phyloP scores from a whole-genome alignment of 1,139 yeast species.

The Zygotorulaspora mrakii region DNA sequence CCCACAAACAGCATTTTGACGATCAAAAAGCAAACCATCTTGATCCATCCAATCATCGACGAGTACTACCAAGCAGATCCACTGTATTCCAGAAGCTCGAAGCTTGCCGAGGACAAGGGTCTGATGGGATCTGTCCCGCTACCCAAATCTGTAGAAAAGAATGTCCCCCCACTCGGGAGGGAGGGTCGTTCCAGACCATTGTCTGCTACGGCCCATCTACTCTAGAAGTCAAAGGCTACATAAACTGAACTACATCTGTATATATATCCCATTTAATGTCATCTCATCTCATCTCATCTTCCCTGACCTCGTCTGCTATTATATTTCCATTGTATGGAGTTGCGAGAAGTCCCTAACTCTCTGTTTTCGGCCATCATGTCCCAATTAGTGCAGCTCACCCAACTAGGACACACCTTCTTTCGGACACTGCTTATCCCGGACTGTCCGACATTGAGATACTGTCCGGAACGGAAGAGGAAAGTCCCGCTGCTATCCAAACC shows the following conservation, averaged over 20 bases:
- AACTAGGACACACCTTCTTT: not conserved
- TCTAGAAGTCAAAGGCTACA: constrained; percentile 10
- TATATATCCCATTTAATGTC: too few species aligned
- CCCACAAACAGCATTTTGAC: constrained; percentile 90
- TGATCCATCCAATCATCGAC: constrained; percentile 86
- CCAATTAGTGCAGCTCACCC: not conserved
- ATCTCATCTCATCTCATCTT: too few species aligned
- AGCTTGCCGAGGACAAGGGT: constrained; percentile 86
- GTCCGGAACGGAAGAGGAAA: too few species aligned
- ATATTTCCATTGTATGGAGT: too few species aligned
- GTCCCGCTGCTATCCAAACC: too few species aligned
- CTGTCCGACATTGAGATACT: not conserved
- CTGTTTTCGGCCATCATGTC: not conserved
- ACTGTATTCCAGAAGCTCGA: constrained; percentile 62
- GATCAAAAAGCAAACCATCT: constrained; percentile 76
- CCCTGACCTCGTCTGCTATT: too few species aligned
- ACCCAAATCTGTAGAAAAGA: constrained; percentile 46
- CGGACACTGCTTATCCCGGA: not conserved
- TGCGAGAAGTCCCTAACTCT: not conserved
- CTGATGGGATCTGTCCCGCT: constrained; percentile 75
- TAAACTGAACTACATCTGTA: too few species aligned
- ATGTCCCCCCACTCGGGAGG: constrained; percentile 80
- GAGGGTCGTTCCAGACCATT: constrained; percentile 60
- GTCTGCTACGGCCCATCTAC: constrained; percentile 16
- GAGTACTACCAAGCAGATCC: constrained; percentile 81